Evolutionary conservation across 176 grass and related monocot genomes (phyloP).

Genomic region (Zizania latifolia): DNA sequence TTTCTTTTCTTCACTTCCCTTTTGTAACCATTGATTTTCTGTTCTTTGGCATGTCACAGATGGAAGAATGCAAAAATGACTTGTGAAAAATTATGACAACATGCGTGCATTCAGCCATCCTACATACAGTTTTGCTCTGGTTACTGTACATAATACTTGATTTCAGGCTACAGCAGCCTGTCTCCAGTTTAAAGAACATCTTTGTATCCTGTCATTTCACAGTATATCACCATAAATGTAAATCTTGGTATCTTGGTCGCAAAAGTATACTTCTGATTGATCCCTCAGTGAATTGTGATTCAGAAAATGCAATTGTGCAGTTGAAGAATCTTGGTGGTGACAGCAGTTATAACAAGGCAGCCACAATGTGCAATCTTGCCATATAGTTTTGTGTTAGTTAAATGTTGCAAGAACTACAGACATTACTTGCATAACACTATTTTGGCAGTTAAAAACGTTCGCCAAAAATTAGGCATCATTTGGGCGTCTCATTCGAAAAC

Average conservation of each 20-base stretch:
- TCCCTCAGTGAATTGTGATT: slow-evolving; percentile 13
- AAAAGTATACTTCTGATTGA: neutral
- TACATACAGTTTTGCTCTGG: slow-evolving; percentile 25
- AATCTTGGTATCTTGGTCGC: neutral
- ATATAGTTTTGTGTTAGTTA: neutral
- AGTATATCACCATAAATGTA: too few species aligned
- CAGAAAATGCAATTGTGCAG: neutral
- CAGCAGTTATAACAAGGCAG: neutral
- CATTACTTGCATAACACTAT: neutral
- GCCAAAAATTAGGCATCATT: neutral
- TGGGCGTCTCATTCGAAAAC: neutral
- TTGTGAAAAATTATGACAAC: slow-evolving; percentile 13
- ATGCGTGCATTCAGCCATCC: slow-evolving; percentile 18
- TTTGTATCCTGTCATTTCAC: neutral
- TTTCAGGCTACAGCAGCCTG: slow-evolving; percentile 8
- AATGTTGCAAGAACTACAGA: neutral
- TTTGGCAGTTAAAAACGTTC: neutral
- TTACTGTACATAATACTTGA: slow-evolving; percentile 32
- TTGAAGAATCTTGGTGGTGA: neutral
- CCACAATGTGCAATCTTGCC: too few species aligned
- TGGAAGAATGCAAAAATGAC: slow-evolving; percentile 31
- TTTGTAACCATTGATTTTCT: slow-evolving; percentile 1
- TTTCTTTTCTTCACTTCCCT: neutral
- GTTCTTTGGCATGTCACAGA: slow-evolving; percentile 24
- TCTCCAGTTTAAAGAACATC: neutral